Evolutionary conservation across 768 basidiomycete species (phyloP), one percentile per base, ranked within the genome.

Genomic region (Naematelia aurantialba): DNA sequence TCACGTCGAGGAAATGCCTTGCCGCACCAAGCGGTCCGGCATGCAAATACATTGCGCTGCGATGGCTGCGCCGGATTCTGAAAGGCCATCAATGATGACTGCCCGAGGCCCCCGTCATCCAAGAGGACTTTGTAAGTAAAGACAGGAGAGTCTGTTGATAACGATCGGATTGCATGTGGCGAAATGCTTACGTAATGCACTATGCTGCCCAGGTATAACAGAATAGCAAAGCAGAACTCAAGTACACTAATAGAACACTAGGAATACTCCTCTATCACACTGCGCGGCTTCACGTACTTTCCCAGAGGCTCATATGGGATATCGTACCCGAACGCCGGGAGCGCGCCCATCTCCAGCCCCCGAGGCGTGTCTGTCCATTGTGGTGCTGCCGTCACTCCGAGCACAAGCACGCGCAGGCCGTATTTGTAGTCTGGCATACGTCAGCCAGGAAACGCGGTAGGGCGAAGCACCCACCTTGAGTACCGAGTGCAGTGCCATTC

Each of bases 401-500:
- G 67, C 68, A 85, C 83, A 26, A 83, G 79, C 25, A 85, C 85
- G n/a, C 83, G 80, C 31, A 84, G 72, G 4, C 85, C 85, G 56
- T 86, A 85, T 52, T 77, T 77, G 69, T 85, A 85, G 51, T 86
- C 82, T 22, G 81, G 5, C 13, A 19, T 17, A 39, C 34, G 34
- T 31, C 34, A 54, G 34, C 5, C 34, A 8, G 10, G 26, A 25
- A 25, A 5, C 26, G 5, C 21, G n/a, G 29, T 27, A 49, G 12
- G n/a, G n/a, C n/a, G n/a, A n/a, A n/a, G n/a, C n/a, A 29, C 46
- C 21, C 31, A 49, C 56, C 55, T 17, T 59, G 86, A 1, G 85
- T 85, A 13, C 86, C 85, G 5, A 87, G 76, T 27, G 84, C 82
- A 2, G 81, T 78, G 0, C 85, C 86, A 57, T 78, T 84, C 62